These are phyloP conservation scores for Aspergillus brunneoviolaceus DNA, from an alignment of 2,329 filamentous ascomycete species.

Conservation along the genomic window DNA sequence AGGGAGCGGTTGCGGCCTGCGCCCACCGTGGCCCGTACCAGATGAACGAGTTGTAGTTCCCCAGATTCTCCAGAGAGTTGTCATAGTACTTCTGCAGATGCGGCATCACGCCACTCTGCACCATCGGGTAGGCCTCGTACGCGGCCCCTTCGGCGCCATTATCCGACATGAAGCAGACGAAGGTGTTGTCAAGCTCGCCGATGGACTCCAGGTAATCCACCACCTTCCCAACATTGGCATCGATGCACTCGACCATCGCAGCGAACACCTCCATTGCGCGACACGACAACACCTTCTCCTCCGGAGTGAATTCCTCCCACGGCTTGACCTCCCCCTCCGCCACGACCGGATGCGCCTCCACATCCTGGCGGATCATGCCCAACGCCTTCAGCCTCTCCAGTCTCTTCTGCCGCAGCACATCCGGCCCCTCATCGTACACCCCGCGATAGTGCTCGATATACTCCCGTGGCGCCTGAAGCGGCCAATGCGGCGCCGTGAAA, in stretches of 20 bases:
- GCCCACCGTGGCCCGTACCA: conserved; percentile 63
- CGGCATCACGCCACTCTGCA: conserved; percentile 54
- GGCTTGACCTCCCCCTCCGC: conserved; percentile 48
- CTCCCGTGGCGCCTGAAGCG: conserved; percentile 58
- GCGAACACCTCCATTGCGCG: conserved; percentile 63
- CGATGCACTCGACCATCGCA: conserved; percentile 64
- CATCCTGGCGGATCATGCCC: conserved; percentile 54
- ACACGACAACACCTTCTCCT: conserved; percentile 44
- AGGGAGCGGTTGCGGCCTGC: conserved; percentile 54
- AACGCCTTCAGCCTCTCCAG: conserved; percentile 57
- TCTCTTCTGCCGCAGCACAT: conserved; percentile 54
- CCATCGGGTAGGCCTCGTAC: conserved; percentile 59
- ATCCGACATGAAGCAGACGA: conserved; percentile 63
- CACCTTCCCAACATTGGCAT: conserved; percentile 60
- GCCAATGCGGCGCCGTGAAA: conserved; percentile 65
- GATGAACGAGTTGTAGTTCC: conserved; percentile 57
- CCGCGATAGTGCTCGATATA: conserved; percentile 59
- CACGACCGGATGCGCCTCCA: conserved; percentile 37
- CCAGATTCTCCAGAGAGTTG: conserved; percentile 43
- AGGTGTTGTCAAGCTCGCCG: conserved; percentile 63
- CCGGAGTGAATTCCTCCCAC: conserved; percentile 36
- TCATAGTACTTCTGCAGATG: conserved; percentile 59
- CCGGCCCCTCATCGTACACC: conserved; percentile 61
- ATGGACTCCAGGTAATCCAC: conserved; percentile 56
- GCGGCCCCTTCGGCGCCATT: conserved; percentile 62